These are phyloP conservation scores for Cryptococcus sp. DNA, from an alignment of 1,284 basidiomycete genomes.

Conservation along the genomic window DNA sequence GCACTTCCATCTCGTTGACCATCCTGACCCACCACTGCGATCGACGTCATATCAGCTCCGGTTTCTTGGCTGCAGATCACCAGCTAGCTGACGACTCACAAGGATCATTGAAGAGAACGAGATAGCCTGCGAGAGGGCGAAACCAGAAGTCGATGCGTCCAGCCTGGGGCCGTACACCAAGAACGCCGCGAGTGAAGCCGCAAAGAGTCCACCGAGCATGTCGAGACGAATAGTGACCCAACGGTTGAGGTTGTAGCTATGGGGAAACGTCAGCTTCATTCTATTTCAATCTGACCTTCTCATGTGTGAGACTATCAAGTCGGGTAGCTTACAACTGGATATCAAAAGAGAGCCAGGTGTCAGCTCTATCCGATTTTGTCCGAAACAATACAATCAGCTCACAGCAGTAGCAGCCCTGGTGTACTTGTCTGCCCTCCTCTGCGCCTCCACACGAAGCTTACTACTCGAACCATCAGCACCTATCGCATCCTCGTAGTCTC, in stretches of 20 bases:
- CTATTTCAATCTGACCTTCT: not conserved
- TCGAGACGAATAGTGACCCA: conserved; percentile 49
- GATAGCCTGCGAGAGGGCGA: conserved; percentile 49
- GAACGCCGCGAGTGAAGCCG: conserved; percentile 41
- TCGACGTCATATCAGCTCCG: not conserved
- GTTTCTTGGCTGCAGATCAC: not conserved
- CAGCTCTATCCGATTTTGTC: not conserved
- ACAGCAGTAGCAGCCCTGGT: conserved; percentile 43
- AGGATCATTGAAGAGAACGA: conserved; percentile 45
- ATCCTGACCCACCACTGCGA: conserved; percentile 42
- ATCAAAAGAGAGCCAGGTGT: not conserved
- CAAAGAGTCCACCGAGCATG: conserved; percentile 48
- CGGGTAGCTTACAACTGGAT: conserved; percentile 15
- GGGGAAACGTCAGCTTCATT: not conserved
- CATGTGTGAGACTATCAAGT: no score
- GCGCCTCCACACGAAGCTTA: conserved; percentile 40
- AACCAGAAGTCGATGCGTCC: conserved; percentile 45
- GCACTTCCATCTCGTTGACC: conserved; percentile 51
- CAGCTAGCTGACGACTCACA: conserved; percentile 8
- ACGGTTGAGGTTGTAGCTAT: conserved; percentile 48
- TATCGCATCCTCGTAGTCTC: not conserved
- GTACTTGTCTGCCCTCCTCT: conserved; percentile 47
- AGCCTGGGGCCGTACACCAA: conserved; percentile 42
- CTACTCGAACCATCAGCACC: not conserved
- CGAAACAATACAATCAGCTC: conserved; percentile 1